phyloP scores from a whole-genome alignment of 257 asterid species.

The Haberlea rhodopensis region DNA sequence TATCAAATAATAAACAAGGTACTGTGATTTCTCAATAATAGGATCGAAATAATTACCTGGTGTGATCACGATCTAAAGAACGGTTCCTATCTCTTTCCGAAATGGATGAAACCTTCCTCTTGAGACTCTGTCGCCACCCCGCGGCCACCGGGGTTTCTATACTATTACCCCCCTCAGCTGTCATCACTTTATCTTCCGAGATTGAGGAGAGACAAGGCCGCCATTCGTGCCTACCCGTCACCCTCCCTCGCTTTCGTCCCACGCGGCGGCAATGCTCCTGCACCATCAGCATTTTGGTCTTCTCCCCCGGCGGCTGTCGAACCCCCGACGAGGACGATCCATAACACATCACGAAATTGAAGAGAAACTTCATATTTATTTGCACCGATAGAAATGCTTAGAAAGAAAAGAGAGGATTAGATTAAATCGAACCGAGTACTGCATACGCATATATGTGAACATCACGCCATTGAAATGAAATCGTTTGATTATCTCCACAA shows the following conservation, averaged over 20 bases:
- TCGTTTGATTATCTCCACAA: neutral
- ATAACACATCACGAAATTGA: constrained; percentile 47
- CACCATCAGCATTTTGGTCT: constrained; percentile 36
- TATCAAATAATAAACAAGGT: no score
- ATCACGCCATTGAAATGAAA: neutral
- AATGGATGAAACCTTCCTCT: constrained; percentile 35
- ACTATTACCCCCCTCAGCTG: constrained; percentile 19
- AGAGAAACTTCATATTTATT: constrained; percentile 45
- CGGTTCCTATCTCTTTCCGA: constrained; percentile 29
- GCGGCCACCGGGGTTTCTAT: constrained; percentile 16
- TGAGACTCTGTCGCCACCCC: constrained; percentile 31
- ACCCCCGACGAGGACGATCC: constrained; percentile 34
- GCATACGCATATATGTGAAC: neutral
- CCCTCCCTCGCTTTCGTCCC: constrained; percentile 40
- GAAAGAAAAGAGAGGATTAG: neutral
- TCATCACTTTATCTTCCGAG: constrained; percentile 31
- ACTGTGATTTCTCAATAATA: no score
- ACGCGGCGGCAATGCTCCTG: constrained; percentile 27
- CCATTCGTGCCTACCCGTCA: constrained; percentile 32
- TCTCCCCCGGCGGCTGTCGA: constrained; percentile 30
- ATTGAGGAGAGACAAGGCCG: constrained; percentile 47
- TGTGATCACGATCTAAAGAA: constrained; percentile 18
- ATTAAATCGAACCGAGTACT: neutral
- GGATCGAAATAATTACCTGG: constrained; percentile 26
- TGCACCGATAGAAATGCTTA: neutral